Conservation (phyloP, 352 stramenopile species). For the Pythium apleroticum region DNA sequence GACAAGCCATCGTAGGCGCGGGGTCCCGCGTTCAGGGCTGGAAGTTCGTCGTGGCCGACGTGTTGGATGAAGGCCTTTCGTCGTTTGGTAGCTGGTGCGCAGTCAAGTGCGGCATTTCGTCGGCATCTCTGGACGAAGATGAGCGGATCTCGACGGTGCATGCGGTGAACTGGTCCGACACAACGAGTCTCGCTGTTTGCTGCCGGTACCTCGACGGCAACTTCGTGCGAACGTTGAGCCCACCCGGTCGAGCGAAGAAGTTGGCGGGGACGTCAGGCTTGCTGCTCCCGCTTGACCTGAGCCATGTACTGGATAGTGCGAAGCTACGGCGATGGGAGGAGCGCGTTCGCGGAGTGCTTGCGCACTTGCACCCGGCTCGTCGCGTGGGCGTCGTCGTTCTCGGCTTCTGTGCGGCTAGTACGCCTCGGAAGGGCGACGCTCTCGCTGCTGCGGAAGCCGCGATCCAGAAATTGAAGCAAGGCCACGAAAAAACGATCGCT, state of each 20-base stretch:
- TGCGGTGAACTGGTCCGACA: constrained; percentile 25
- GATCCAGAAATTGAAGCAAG: constrained; percentile 7
- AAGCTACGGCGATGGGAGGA: constrained; percentile 45
- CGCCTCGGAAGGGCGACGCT: constrained; percentile 14
- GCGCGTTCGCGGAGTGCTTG: constrained; percentile 37
- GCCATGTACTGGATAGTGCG: constrained; percentile 30
- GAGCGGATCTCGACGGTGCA: constrained; percentile 24
- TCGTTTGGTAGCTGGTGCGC: constrained; percentile 79
- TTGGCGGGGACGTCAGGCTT: constrained; percentile 51
- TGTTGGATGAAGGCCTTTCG: constrained; percentile 49
- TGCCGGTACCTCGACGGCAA: constrained; percentile 59
- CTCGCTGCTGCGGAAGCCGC: constrained; percentile 21
- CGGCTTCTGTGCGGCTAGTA: constrained; percentile 29
- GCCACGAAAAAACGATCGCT: constrained; percentile 3
- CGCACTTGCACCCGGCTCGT: constrained; percentile 31
- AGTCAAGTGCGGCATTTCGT: constrained; percentile 44
- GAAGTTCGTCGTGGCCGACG: constrained; percentile 78
- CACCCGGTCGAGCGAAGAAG: constrained; percentile 23
- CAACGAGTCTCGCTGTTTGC: constrained; percentile 42
- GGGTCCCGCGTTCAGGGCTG: constrained; percentile 31
- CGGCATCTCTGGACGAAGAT: constrained; percentile 28
- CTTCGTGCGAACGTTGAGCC: constrained; percentile 18
- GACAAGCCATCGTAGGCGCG: neutral
- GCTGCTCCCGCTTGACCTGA: constrained; percentile 59
- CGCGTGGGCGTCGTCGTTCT: constrained; percentile 42